A percentile compares a stretch with the other conserved stretches of the same genome.
These are phyloP conservation scores for Fusarium sp. DNA, from an alignment of 2,329 filamentous ascomycete genomes.

Conservation along the genomic window DNA sequence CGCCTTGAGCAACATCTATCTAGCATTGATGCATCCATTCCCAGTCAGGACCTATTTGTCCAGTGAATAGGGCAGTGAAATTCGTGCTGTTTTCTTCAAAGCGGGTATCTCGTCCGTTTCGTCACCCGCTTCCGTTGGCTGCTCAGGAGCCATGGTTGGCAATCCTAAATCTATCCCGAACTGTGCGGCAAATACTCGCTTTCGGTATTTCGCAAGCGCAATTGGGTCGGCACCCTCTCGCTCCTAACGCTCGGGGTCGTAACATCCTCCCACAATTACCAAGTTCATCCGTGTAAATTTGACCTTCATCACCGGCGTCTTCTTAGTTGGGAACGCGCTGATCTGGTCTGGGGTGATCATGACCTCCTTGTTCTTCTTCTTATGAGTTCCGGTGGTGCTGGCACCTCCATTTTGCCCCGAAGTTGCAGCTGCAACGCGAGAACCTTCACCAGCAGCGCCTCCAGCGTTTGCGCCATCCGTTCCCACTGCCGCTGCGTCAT, in stretches of 20 bases:
- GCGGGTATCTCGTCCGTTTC: neutral
- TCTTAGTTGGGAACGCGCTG: slow-evolving; percentile 94
- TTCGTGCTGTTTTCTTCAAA: neutral
- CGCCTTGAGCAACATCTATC: neutral
- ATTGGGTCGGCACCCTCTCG: slow-evolving; percentile 22
- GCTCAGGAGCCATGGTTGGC: slow-evolving; percentile 2
- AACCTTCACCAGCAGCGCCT: slow-evolving; percentile 45
- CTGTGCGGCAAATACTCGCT: slow-evolving; percentile 27
- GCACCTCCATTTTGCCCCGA: slow-evolving; percentile 45
- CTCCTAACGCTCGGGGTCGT: slow-evolving; percentile 63
- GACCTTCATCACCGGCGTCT: slow-evolving; percentile 92
- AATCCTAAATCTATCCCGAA: slow-evolving; percentile 36
- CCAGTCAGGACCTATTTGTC: neutral
- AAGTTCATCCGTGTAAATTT: slow-evolving; percentile 96
- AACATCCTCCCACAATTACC: slow-evolving; percentile 84
- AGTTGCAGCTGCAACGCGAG: slow-evolving; percentile 42
- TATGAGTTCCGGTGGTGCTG: slow-evolving; percentile 53
- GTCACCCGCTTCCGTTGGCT: neutral
- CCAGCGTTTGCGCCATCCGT: slow-evolving; percentile 54
- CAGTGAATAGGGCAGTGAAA: neutral
- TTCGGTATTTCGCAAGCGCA: slow-evolving; percentile 19
- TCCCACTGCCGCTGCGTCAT: slow-evolving; percentile 56
- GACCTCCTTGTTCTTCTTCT: slow-evolving; percentile 90
- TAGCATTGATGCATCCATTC: neutral
- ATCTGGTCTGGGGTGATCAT: slow-evolving; percentile 94